A percentile compares a stretch with the other conserved stretches of the same genome.
Conservation (phyloP, 495 filamentous ascomycete species). For the Penicillium verhagenii region DNA sequence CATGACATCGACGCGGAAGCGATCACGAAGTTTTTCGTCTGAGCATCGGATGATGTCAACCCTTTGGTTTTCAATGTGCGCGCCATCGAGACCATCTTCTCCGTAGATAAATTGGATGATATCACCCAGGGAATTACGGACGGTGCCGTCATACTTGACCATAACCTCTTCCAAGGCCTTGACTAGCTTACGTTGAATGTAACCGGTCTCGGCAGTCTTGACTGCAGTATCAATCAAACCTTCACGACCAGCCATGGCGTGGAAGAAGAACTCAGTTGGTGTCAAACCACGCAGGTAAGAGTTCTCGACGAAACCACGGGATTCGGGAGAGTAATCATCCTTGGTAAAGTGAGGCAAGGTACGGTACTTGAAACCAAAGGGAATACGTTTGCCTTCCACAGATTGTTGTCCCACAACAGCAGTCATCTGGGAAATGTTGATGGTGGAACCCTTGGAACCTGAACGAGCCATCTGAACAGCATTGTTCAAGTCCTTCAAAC, state of each 20-base stretch:
- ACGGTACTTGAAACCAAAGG: slow-evolving; percentile 98
- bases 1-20: slow-evolving; percentile 95
- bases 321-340: slow-evolving; percentile 96
- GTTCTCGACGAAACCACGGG: slow-evolving; percentile 97
- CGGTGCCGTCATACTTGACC: slow-evolving; percentile 96
- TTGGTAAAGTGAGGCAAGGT: slow-evolving; percentile 98
- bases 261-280: slow-evolving; percentile 97
- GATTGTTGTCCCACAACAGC: slow-evolving; percentile 96
- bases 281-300: slow-evolving; percentile 96
- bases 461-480: slow-evolving; percentile 93
- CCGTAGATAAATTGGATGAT: slow-evolving; percentile 98
- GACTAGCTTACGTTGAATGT: slow-evolving; percentile 96
- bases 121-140: slow-evolving; percentile 94
- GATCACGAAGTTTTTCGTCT: slow-evolving; percentile 66
- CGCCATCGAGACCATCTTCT: slow-evolving; percentile 92
- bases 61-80: slow-evolving; percentile 84
- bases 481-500: slow-evolving; percentile 93
- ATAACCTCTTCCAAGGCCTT: slow-evolving; percentile 98
- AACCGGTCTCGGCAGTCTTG: slow-evolving; percentile 98
- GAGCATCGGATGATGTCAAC: slow-evolving; percentile 82
- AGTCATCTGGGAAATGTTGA: slow-evolving; percentile 99
- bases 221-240: slow-evolving; percentile 99
- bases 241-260: slow-evolving; percentile 99
- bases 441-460: slow-evolving; percentile 95
- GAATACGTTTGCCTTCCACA: slow-evolving; percentile 97